Evolutionary conservation across 768 basidiomycete species (phyloP).

Genomic region (Strobilomyces echinocephalus): DNA sequence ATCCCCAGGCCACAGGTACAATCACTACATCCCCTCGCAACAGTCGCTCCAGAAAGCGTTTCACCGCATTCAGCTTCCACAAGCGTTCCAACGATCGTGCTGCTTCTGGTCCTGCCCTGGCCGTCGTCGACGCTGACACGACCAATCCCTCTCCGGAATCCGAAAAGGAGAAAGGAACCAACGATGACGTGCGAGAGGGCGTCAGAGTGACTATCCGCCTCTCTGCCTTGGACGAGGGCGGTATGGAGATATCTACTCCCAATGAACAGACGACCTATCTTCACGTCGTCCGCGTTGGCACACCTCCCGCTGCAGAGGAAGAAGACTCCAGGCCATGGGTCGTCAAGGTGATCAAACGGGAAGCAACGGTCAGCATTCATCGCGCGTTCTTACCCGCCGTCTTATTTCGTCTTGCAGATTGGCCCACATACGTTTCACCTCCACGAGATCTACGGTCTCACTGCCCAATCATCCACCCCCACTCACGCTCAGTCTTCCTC

Average conservation of each 20-base stretch:
- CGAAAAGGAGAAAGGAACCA: conserved; percentile 40
- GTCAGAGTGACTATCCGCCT: conserved; percentile 76
- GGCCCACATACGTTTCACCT: conserved; percentile 92
- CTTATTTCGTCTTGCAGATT: conserved; percentile 47
- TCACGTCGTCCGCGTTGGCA: conserved; percentile 71
- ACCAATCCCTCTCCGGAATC: conserved; percentile 27
- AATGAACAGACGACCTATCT: conserved; percentile 91
- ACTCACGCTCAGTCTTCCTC: conserved; percentile 35
- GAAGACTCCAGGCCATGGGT: conserved; percentile 80
- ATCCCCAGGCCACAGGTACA: conserved; percentile 8
- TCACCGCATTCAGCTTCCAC: conserved; percentile 65
- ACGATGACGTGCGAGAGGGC: conserved; percentile 53
- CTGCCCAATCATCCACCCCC: conserved; percentile 45
- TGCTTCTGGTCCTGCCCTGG: conserved; percentile 72
- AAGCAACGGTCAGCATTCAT: conserved; percentile 60
- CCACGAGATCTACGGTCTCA: conserved; percentile 91
- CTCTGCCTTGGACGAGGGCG: conserved; percentile 75
- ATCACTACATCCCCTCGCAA: conserved; percentile 14
- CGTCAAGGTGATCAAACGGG: conserved; percentile 87
- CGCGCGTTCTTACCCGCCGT: not conserved
- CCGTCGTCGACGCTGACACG: conserved; percentile 69
- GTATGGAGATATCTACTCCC: conserved; percentile 55
- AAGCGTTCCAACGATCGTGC: conserved; percentile 47
- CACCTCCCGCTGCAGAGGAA: conserved; percentile 34
- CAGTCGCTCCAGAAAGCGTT: conserved; percentile 45